A percentile compares a stretch with the other conserved stretches of the same genome.
phyloP scores from a whole-genome alignment of 2,329 filamentous ascomycete species.

The Laburnicola sp. region DNA sequence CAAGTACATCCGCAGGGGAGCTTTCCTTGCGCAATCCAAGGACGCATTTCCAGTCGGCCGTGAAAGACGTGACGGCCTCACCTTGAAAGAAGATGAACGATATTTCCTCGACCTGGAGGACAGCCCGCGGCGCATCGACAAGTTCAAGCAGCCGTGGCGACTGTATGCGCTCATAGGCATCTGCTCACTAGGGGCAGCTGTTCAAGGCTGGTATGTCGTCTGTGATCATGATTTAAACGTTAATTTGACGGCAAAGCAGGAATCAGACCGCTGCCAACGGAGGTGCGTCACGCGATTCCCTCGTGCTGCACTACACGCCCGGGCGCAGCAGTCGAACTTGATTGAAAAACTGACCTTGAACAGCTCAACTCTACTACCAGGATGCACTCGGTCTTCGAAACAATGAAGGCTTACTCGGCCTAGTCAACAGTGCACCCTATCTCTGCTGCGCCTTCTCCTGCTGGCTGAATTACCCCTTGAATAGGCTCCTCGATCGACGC shows the following conservation, averaged over 20 bases:
- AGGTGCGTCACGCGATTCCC: constrained; percentile 12
- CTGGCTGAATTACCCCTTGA: constrained; percentile 27
- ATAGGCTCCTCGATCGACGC: constrained; percentile 22
- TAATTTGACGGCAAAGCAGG: constrained; percentile 7
- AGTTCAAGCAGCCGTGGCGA: constrained; percentile 27
- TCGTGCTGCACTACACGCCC: not conserved
- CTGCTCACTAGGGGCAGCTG: constrained; percentile 27
- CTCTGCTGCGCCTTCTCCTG: constrained; percentile 25
- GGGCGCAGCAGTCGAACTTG: too few relatives aligned
- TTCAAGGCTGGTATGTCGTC: constrained; percentile 24
- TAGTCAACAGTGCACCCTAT: constrained; percentile 27
- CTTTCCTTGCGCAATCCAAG: constrained; percentile 26
- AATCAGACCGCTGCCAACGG: constrained; percentile 26
- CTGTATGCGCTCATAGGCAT: constrained; percentile 23
- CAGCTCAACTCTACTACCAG: constrained; percentile 23
- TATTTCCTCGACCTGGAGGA: constrained; percentile 17
- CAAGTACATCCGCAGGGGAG: constrained; percentile 24
- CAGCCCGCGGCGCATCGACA: constrained; percentile 22
- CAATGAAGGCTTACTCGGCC: constrained; percentile 14
- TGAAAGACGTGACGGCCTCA: constrained; percentile 16
- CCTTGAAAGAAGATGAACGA: constrained; percentile 17
- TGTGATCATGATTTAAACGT: too few relatives aligned
- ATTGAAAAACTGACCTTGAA: not conserved
- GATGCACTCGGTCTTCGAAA: constrained; percentile 14
- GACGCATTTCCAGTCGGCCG: constrained; percentile 15